Base-by-base conservation (phyloP, 345 rosid genomes). In the Hypericum androsaemum region DNA sequence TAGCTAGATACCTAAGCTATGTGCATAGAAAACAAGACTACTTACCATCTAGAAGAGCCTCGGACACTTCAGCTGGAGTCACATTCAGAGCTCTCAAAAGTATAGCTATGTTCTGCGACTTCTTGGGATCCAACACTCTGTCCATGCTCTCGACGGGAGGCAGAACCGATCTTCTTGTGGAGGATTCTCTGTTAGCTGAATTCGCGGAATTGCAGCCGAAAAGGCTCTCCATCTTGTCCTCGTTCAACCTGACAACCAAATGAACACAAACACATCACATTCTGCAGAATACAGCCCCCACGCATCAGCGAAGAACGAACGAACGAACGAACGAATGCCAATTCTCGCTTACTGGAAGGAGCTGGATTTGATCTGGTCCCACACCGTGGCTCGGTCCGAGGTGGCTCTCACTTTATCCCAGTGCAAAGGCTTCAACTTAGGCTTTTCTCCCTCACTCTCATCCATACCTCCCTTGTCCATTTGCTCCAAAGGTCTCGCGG, bases 361-460 rank as follows among this genome's bases (percentile, higher is more conserved):
- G 71, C 96, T 84, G 41, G 96, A 84, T 65, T 80, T 84, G 40
- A 90, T 79, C 72, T 87, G 96, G 77, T 90, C 98, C 98, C 98
- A 90, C 63, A 90, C 98, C 8, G 98, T 90, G 66, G 95, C 98
- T 69, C 96, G 72, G 60, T 84, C 95, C 8, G 98, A 90, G 65
- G 92, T 81, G 12, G 98, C 98, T 39, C 89, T 73, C 38, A 92
- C 98, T 78, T 92, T 92, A 79, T 92, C 98, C 98, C 98, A 92
- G 50, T 92, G 98, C 44, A 92, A 75, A 43, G 98, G 86, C 71
- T 87, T 92, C 64, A 92, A 60, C 73, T 78, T 87, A 52, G 96
- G 96, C 53, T 66, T 82, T 12, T 73, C 74, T 63, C 83, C 87
- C n/a, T n/a, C n/a, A 41, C 68, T 74, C 17, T 83, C 89, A n/a